These are phyloP conservation scores for Pythium diclinum DNA, from an alignment of 352 stramenopile species.

Conservation along the genomic window DNA sequence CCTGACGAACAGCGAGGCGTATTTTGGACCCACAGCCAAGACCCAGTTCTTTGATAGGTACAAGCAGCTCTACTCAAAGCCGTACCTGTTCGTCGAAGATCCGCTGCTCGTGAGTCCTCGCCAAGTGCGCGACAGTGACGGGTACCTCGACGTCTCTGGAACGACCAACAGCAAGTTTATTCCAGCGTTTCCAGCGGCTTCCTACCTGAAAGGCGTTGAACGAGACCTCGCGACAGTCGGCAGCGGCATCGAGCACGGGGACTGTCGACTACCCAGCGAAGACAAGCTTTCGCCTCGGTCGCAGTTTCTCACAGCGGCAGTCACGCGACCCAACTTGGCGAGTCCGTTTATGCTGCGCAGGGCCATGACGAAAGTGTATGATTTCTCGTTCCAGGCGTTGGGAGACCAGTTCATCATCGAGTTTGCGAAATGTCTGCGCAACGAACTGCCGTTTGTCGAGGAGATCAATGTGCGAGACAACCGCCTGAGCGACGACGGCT, in stretches of 20 bases:
- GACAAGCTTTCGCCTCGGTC: conserved; percentile 64
- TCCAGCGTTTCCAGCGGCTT: conserved; percentile 41
- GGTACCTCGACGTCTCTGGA: conserved; percentile 14
- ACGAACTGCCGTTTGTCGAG: conserved; percentile 62
- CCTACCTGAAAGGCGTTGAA: conserved; percentile 39
- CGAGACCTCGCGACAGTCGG: conserved; percentile 25
- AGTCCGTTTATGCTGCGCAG: conserved; percentile 65
- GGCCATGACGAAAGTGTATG: conserved; percentile 62
- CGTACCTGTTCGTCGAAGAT: conserved; percentile 57
- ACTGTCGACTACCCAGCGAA: conserved; percentile 31
- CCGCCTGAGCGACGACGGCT: conserved; percentile 70
- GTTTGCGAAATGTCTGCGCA: conserved; percentile 57
- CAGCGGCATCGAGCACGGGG: conserved; percentile 15
- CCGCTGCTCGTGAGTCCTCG: conserved; percentile 13
- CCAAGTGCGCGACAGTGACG: conserved; percentile 19
- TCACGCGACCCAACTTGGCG: conserved; percentile 47
- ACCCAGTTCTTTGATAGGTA: conserved; percentile 64
- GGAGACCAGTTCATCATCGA: conserved; percentile 62
- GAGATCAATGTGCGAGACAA: conserved; percentile 88
- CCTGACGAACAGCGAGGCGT: conserved; percentile 43
- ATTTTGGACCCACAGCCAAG: conserved; percentile 62
- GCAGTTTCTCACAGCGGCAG: conserved; percentile 52
- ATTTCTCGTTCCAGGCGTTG: conserved; percentile 82
- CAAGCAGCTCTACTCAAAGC: conserved; percentile 52
- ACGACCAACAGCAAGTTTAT: conserved; percentile 30